Conservation (phyloP, 2,329 filamentous ascomycete genomes). For the Talaromyces rugulosus region DNA sequence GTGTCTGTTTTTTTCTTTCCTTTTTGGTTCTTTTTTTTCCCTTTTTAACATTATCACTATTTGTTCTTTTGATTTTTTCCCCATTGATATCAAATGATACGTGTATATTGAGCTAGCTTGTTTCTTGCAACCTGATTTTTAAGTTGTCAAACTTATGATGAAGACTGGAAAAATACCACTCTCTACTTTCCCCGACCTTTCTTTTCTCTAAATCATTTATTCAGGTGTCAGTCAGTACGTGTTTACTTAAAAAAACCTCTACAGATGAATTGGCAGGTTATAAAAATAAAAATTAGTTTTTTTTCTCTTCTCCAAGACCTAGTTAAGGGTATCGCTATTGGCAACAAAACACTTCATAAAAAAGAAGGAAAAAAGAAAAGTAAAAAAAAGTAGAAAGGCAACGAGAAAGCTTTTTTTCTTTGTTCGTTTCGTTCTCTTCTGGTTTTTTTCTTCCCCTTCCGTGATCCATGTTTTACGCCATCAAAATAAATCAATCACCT, state of each 20-base stretch:
- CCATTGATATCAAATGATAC: background rate
- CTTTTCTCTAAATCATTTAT: background rate
- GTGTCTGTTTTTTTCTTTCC: background rate
- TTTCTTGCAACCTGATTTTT: background rate
- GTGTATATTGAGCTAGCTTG: background rate
- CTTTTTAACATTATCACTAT: background rate
- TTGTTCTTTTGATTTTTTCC: background rate
- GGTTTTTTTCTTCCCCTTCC: background rate
- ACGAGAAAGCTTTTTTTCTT: background rate
- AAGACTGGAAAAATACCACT: background rate
- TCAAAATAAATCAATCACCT: background rate
- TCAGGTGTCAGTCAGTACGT: no score
- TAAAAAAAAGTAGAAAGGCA: background rate
- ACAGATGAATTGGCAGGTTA: background rate
- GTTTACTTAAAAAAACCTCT: no score
- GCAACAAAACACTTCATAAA: background rate
- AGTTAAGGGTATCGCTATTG: slow-evolving; percentile 1
- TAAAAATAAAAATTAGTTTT: background rate
- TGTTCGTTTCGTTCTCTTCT: background rate
- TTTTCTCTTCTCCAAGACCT: background rate
- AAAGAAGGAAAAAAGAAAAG: background rate
- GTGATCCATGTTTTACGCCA: background rate
- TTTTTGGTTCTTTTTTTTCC: background rate
- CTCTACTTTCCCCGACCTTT: background rate
- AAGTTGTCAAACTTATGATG: background rate